Percentiles rank a stretch among this genome's conserved stretches.
phyloP scores from a whole-genome alignment of 495 filamentous ascomycete genomes.

The Beverwykella pulmonaria region DNA sequence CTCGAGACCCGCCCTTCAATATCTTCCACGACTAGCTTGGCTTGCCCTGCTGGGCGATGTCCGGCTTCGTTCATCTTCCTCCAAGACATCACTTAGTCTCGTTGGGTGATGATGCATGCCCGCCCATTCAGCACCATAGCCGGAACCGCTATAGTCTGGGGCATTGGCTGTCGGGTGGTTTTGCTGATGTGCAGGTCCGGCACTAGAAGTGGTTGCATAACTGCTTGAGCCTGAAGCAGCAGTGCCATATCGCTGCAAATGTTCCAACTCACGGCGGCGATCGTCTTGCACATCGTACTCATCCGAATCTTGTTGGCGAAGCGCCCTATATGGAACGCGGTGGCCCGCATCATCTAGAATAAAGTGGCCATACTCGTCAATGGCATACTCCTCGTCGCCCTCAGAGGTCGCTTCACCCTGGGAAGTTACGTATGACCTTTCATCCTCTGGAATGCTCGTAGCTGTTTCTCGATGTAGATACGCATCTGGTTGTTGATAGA shows the following conservation, averaged over 20 bases:
- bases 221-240: constrained; percentile 29
- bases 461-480: constrained; percentile 45
- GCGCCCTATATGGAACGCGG: constrained; percentile 48
- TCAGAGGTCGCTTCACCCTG: constrained; percentile 53
- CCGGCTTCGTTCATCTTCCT: constrained; percentile 74
- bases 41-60: constrained; percentile 44
- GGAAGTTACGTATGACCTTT: constrained; percentile 56
- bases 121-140: constrained; percentile 78
- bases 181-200: constrained; percentile 22
- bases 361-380: constrained; percentile 53
- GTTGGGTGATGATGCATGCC: constrained; percentile 90
- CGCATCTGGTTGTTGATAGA: constrained; percentile 53
- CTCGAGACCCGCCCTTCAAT: constrained; percentile 22
- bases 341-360: constrained; percentile 52
- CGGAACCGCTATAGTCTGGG: constrained; percentile 62
- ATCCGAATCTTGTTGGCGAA: constrained; percentile 43
- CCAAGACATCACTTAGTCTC: constrained; percentile 88
- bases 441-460: constrained; percentile 46
- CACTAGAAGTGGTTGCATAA: constrained; percentile 38
- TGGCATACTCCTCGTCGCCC: constrained; percentile 61
- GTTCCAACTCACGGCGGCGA: constrained; percentile 53
- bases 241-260: constrained; percentile 52
- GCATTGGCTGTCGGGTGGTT: constrained; percentile 11
- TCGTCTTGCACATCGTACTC: constrained; percentile 57
- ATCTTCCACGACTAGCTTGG: constrained; percentile 43